Conservation (phyloP, 139 green algal species). For the Coelastrella sp. region DNA sequence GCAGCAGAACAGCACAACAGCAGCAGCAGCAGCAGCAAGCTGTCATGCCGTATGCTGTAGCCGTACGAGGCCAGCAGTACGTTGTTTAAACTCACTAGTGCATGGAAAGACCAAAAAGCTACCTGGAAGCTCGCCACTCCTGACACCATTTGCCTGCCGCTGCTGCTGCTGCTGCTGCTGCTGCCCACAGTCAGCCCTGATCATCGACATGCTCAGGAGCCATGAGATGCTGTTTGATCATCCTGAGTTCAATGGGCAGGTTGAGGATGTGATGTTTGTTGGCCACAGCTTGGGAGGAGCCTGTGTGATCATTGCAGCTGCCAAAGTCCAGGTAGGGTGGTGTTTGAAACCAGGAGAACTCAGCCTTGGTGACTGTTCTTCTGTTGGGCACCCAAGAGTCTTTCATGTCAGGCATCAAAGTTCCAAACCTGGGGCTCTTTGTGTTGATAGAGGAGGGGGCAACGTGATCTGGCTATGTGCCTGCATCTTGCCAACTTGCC, state of each 20-base stretch:
- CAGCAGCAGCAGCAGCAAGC: no score
- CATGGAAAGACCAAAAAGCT: no score
- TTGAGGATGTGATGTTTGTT: slow-evolving; percentile 3
- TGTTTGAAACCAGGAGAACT: neutral
- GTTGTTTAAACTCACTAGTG: no score
- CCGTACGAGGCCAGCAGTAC: no score
- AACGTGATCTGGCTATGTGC: no score
- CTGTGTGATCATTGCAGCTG: slow-evolving; percentile 20
- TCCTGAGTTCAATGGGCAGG: neutral
- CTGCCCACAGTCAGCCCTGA: slow-evolving; percentile 1
- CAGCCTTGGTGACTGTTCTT: neutral
- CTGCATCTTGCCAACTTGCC: no score
- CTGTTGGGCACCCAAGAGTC: neutral
- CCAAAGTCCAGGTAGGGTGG: slow-evolving; percentile 11
- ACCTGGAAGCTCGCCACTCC: no score
- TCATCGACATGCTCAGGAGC: neutral
- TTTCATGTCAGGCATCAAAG: no score
- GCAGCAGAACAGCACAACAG: no score
- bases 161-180: neutral
- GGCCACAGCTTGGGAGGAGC: slow-evolving; percentile 9
- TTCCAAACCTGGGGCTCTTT: no score
- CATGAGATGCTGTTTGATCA: neutral
- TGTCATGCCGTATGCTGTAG: no score
- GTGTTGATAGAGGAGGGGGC: no score
- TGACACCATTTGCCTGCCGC: neutral